Evolutionary conservation across 345 rosid species (phyloP).

Genomic region (Eutrema yunnanense): DNA sequence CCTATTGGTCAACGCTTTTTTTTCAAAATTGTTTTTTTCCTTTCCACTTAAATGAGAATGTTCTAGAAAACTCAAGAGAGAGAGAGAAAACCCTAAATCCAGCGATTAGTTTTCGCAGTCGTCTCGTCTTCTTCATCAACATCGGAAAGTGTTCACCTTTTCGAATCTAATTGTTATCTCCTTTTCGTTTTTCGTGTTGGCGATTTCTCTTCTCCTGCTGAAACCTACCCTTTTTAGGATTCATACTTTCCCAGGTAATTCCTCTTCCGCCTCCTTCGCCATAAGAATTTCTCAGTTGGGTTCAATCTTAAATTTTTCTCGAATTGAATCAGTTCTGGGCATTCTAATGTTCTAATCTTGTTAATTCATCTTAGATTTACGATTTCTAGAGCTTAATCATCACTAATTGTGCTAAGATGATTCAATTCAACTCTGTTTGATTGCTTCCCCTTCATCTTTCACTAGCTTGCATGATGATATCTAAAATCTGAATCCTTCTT

Average conservation of each 20-base stretch:
- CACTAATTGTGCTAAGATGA: neutral
- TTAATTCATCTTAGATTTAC: neutral
- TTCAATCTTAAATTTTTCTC: neutral
- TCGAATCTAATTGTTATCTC: neutral
- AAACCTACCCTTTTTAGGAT: neutral
- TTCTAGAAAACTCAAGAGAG: too few relatives aligned
- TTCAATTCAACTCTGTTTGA: neutral
- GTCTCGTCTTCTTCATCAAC: neutral
- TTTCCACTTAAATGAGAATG: too few relatives aligned
- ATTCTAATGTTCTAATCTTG: neutral
- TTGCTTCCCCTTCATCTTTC: too few relatives aligned
- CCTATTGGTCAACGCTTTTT: too few relatives aligned
- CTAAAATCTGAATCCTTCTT: too few relatives aligned
- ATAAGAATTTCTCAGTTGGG: neutral
- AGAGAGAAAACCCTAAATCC: neutral
- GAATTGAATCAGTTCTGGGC: neutral
- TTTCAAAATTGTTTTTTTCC: too few relatives aligned
- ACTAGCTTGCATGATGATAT: too few relatives aligned
- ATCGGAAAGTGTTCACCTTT: neutral
- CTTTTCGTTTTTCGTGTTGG: neutral
- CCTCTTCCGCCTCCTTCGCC: neutral
- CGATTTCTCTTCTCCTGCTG: neutral
- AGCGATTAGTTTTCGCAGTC: neutral
- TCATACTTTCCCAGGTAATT: neutral
- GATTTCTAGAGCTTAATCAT: neutral